Conservation (phyloP, 139 green algal genomes). For the Asterochloris sp. region DNA sequence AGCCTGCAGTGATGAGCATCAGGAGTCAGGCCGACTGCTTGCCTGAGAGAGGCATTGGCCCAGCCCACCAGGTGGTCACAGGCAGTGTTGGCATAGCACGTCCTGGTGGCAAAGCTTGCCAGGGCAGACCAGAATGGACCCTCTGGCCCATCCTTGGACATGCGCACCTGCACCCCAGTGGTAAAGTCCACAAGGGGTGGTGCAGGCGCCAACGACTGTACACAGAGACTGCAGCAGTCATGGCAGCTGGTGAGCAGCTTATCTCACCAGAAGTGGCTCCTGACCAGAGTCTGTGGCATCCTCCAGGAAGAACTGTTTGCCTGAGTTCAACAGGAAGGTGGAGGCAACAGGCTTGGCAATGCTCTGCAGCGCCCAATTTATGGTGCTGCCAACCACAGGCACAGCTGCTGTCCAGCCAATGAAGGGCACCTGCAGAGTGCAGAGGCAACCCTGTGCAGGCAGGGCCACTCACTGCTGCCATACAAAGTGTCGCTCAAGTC, state of each 20-base stretch:
- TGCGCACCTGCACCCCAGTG: slow-evolving; percentile 32
- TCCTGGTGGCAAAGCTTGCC: slow-evolving; percentile 57
- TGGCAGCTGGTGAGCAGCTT: not conserved
- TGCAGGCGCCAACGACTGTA: not conserved
- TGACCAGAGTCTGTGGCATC: slow-evolving; percentile 22
- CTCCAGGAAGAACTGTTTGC: slow-evolving; percentile 47
- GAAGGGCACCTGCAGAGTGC: slow-evolving; percentile 58
- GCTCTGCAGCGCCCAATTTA: slow-evolving; percentile 27
- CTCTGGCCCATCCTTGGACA: slow-evolving; percentile 47
- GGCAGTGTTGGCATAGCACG: slow-evolving; percentile 67
- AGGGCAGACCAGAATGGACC: slow-evolving; percentile 61
- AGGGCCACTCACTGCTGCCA: not conserved
- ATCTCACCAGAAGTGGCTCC: slow-evolving; percentile 16
- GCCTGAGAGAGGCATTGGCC: slow-evolving; percentile 69
- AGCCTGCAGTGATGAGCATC: no score
- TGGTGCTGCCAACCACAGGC: slow-evolving; percentile 31
- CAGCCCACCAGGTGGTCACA: slow-evolving; percentile 66
- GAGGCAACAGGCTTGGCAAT: slow-evolving; percentile 20
- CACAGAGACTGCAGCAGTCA: not conserved
- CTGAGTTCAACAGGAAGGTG: slow-evolving; percentile 18
- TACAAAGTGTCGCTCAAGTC: slow-evolving; percentile 2
- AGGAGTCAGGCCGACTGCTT: no score
- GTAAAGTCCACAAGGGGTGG: not conserved
- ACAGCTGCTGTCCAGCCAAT: slow-evolving; percentile 47
- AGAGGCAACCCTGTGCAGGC: not conserved